These are phyloP conservation scores for Suhomyces coccinellae DNA, from an alignment of 1,139 yeast genomes.

Conservation along the genomic window DNA sequence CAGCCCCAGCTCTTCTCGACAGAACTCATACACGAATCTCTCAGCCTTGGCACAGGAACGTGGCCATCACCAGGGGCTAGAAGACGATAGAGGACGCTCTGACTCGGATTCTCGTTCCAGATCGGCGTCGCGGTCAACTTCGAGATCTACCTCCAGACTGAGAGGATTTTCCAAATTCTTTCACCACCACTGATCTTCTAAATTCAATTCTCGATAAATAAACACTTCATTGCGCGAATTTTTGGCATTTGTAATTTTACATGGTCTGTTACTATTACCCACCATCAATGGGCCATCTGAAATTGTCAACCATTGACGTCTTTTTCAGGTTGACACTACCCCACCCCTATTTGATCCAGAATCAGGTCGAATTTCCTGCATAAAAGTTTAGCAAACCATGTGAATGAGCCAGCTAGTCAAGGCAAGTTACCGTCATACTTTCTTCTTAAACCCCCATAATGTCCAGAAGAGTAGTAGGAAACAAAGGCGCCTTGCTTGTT, in stretches of 20 bases:
- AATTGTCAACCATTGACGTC: too few relatives aligned
- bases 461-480: conserved; percentile 33
- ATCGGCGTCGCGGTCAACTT: conserved; percentile 15
- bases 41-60: conserved; percentile 16
- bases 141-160: conserved; percentile 23
- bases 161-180: conserved; percentile 25
- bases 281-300: too few relatives aligned
- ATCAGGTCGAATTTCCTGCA: background rate
- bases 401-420: background rate
- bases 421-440: background rate
- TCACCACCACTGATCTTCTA: conserved; percentile 11
- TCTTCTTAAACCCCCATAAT: conserved; percentile 1
- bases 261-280: too few relatives aligned
- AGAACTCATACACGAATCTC: conserved; percentile 19
- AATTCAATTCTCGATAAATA: conserved; percentile 2
- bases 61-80: conserved; percentile 5
- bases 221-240: background rate
- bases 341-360: background rate
- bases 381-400: background rate
- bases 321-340: background rate
- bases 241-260: background rate
- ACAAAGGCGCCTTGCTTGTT: conserved; percentile 27
- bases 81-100: conserved; percentile 15
- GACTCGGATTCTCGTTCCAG: conserved; percentile 6
- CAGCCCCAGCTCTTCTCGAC: conserved; percentile 15